Percentiles rank a stretch among this genome's conserved stretches.
Evolutionary conservation across 129 eudicot species (phyloP).

Genomic region (Tagetes patula): DNA sequence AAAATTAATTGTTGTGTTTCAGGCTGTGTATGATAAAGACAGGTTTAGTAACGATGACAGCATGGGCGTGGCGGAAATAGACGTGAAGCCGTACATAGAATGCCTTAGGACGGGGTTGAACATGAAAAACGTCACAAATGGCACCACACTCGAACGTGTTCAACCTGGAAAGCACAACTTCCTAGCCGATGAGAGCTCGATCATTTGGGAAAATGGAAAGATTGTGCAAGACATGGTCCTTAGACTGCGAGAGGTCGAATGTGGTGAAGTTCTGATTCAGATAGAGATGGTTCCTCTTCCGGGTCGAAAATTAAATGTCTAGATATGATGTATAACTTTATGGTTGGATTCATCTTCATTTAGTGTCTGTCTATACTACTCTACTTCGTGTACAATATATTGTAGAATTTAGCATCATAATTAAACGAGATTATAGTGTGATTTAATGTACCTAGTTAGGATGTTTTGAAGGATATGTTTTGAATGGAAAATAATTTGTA

Average conservation of each 20-base stretch:
- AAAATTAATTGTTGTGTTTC: background rate
- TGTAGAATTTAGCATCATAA: background rate
- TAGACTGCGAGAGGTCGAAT: slow-evolving; percentile 45
- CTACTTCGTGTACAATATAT: background rate
- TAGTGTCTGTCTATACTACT: background rate
- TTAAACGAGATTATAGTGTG: slow-evolving; percentile 4
- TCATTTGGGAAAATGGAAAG: slow-evolving; percentile 49
- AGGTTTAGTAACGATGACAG: slow-evolving; percentile 58
- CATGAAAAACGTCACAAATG: slow-evolving; percentile 40
- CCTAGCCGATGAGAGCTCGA: slow-evolving; percentile 42
- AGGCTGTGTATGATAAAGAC: slow-evolving; percentile 71
- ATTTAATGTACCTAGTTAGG: background rate
- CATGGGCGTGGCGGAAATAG: slow-evolving; percentile 69
- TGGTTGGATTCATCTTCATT: background rate
- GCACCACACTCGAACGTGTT: slow-evolving; percentile 53
- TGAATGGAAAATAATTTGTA: background rate
- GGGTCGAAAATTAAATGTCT: slow-evolving; percentile 30
- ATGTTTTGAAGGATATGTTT: background rate
- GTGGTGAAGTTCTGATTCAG: slow-evolving; percentile 52
- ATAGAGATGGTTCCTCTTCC: slow-evolving; percentile 59
- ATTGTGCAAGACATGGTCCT: slow-evolving; percentile 58
- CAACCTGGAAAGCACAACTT: slow-evolving; percentile 42
- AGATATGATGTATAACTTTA: background rate
- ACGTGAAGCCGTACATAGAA: slow-evolving; percentile 51
- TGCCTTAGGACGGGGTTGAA: slow-evolving; percentile 54